Percentiles rank a stretch among this genome's conserved stretches.
Conservation (phyloP, 1,139 yeast species). For the Debaryomyces robertsiae region DNA sequence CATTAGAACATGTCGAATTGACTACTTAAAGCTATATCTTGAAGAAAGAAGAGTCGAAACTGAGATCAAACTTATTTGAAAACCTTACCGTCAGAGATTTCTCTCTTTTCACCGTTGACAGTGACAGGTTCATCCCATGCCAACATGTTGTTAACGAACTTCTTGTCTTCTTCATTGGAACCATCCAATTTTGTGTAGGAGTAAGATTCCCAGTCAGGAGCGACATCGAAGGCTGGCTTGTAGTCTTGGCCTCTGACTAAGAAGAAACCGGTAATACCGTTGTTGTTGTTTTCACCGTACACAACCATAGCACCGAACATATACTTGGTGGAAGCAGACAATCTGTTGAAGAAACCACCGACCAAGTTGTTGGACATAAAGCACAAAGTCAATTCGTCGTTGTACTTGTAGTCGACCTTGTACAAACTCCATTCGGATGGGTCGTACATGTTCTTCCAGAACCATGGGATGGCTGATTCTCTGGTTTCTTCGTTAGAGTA, state of each 20-base stretch:
- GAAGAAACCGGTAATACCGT: conserved; percentile 96
- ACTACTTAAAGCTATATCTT: conserved; percentile 1
- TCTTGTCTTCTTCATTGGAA: conserved; percentile 36
- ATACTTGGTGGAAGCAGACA: conserved; percentile 88
- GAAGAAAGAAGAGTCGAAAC: no score
- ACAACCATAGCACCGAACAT: conserved; percentile 93
- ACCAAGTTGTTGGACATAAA: conserved; percentile 98
- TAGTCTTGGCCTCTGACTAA: conserved; percentile 93
- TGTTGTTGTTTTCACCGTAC: conserved; percentile 97
- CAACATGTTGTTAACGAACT: conserved; percentile 51
- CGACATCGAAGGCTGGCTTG: conserved; percentile 93
- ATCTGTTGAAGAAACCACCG: conserved; percentile 98
- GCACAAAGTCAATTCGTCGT: conserved; percentile 94
- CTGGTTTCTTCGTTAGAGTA: conserved; percentile 99
- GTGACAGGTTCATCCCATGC: conserved; percentile 56
- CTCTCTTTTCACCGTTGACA: conserved; percentile 46
- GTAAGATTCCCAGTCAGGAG: conserved; percentile 96
- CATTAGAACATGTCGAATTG: no score
- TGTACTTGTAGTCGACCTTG: conserved; percentile 96
- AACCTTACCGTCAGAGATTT: conserved; percentile 56
- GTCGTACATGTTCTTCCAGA: conserved; percentile 91
- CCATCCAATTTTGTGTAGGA: conserved; percentile 47
- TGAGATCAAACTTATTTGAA: conserved; percentile 39
- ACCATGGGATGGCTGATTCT: conserved; percentile 93
- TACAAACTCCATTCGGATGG: conserved; percentile 93